phyloP scores from a whole-genome alignment of 257 asterid genomes.

The Striga asiatica region DNA sequence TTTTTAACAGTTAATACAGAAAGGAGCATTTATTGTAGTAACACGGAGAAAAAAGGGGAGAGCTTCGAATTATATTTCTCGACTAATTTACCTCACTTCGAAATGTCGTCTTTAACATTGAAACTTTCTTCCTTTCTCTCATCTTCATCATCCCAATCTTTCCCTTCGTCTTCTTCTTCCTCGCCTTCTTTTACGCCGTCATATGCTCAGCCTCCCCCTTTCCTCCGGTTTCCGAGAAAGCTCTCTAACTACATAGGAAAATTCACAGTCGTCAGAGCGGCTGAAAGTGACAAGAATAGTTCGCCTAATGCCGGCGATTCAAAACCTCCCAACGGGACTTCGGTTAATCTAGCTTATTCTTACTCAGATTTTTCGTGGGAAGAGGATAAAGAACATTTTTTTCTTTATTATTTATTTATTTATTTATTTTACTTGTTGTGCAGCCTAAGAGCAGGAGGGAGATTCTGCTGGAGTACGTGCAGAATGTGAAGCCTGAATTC shows the following conservation, averaged over 20 bases:
- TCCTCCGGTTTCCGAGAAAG: constrained; percentile 29
- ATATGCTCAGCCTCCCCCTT: constrained; percentile 20
- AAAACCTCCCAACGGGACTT: constrained; percentile 51
- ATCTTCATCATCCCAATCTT: constrained; percentile 24
- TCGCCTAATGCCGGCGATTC: constrained; percentile 47
- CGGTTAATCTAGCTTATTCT: constrained; percentile 29
- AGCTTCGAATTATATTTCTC: constrained; percentile 11
- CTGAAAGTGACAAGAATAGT: constrained; percentile 22
- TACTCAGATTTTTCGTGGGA: background rate
- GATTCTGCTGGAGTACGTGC: constrained; percentile 85
- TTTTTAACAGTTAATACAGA: too few relatives aligned
- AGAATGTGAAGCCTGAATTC: constrained; percentile 91
- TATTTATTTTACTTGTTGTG: background rate
- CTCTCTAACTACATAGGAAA: constrained; percentile 25
- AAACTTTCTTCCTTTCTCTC: constrained; percentile 38
- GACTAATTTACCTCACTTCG: background rate
- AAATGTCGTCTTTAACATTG: constrained; percentile 56
- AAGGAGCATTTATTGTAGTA: too few relatives aligned
- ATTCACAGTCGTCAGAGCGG: constrained; percentile 41
- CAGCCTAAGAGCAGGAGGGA: constrained; percentile 83
- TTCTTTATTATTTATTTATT: background rate
- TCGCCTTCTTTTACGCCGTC: constrained; percentile 15
- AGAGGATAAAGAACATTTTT: constrained; percentile 1
- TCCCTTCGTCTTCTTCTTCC: constrained; percentile 24
- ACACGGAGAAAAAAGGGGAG: too few relatives aligned